Evolutionary conservation across 805 yeast species (phyloP).

Genomic region (Crinitomyces ghanaensis): DNA sequence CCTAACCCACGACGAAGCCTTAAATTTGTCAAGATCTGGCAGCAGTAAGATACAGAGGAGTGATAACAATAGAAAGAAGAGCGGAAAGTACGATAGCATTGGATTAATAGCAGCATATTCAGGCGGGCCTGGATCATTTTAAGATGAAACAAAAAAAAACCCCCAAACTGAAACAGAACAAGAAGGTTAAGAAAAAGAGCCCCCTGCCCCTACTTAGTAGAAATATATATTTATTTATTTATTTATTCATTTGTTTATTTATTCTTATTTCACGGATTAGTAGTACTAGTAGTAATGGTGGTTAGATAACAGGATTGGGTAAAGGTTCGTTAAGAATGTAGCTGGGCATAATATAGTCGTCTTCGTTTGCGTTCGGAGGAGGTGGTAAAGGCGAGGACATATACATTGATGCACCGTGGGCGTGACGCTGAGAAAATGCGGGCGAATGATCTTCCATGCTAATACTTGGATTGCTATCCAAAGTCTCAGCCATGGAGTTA

Average conservation of each 20-base stretch:
- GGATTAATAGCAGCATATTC: conserved; percentile 30
- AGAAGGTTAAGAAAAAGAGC: no score
- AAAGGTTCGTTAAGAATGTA: conserved; percentile 9
- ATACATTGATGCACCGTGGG: no score
- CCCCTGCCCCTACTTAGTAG: no score
- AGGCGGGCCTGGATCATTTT: conserved; percentile 23
- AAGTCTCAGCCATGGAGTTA: no score
- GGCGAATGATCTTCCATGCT: no score
- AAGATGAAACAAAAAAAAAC: background rate
- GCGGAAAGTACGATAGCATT: conserved; percentile 21
- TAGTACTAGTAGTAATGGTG: background rate
- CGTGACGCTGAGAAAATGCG: no score
- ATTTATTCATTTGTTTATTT: background rate
- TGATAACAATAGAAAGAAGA: background rate
- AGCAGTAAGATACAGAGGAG: background rate
- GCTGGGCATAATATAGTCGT: conserved; percentile 7
- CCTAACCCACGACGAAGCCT: conserved; percentile 27
- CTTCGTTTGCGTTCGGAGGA: conserved; percentile 6
- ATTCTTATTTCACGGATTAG: no score
- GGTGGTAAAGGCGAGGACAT: conserved; percentile 5
- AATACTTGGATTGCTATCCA: no score
- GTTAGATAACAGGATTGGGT: conserved; percentile 10
- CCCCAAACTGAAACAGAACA: no score
- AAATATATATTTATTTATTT: no score
- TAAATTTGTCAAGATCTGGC: conserved; percentile 26